A percentile compares a stretch with the other conserved stretches of the same genome.
Conservation (phyloP, 1,139 yeast genomes). For the Sugiyamaella paludigena region DNA sequence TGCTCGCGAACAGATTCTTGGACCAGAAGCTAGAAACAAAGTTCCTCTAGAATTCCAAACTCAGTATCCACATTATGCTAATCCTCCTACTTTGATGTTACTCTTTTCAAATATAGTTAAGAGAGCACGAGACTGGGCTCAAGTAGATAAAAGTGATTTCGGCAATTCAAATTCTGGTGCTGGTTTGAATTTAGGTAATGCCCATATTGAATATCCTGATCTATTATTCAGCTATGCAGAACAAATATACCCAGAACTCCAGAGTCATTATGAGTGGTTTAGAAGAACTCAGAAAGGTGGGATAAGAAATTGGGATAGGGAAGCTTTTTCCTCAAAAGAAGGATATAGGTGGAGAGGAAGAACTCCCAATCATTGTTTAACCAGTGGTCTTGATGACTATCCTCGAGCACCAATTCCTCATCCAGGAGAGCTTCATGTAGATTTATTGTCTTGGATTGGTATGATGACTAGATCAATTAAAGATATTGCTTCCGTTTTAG, state of each 20-base stretch:
- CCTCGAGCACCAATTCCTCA: constrained; percentile 85
- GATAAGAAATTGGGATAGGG: constrained; percentile 68
- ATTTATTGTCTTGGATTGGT: constrained; percentile 89
- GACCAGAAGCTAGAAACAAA: constrained; percentile 83
- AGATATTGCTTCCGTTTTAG: constrained; percentile 66
- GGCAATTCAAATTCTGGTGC: neutral
- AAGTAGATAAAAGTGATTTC: neutral
- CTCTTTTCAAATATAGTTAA: constrained; percentile 68
- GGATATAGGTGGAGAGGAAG: constrained; percentile 95
- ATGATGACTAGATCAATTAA: constrained; percentile 83
- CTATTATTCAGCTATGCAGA: constrained; percentile 60
- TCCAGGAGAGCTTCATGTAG: constrained; percentile 87
- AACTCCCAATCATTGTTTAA: constrained; percentile 77
- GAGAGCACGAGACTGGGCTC: constrained; percentile 36
- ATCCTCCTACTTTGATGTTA: constrained; percentile 91
- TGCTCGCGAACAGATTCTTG: constrained; percentile 91
- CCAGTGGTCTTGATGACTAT: constrained; percentile 94
- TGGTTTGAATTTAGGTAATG: constrained; percentile 38
- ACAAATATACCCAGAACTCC: constrained; percentile 70
- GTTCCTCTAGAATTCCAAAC: constrained; percentile 85
- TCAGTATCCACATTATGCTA: constrained; percentile 88
- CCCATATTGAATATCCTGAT: constrained; percentile 60
- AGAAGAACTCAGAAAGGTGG: constrained; percentile 77
- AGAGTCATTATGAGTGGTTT: constrained; percentile 82
- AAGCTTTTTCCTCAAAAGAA: constrained; percentile 51